Base-by-base conservation (phyloP, 805 yeast species). In the Lachancea sp. region DNA sequence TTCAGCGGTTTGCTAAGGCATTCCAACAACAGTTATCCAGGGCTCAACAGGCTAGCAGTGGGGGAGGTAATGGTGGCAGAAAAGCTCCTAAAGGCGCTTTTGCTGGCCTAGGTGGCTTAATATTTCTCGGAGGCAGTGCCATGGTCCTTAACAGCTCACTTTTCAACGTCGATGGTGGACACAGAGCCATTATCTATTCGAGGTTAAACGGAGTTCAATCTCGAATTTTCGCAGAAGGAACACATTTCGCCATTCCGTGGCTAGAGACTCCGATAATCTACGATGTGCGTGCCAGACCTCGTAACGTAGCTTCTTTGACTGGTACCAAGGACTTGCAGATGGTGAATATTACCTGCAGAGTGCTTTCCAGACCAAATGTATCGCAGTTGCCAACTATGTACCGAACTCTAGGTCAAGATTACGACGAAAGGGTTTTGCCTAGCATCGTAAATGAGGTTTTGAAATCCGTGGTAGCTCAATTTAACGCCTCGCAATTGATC, bases 331-430 rank as follows among this genome's bases (percentile, higher is more conserved):
- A 92, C 67, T 74, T 92, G 60, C 98, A 92, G 70, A 92, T 92
- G 98, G 98, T 92, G 36, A 92, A 88, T 65, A 90, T 92, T 59
- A 90, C 97, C n/a, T 92, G 98, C 65, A 82, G 98, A 70, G 98
- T 92, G 19, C 75, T 92, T 54, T 83, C 94, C 41, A 80, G 89
- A 62, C 98, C 98, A 0, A 82, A 83, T 42, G 74, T 87, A 21
- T 63, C 65, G 38, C 78, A 87, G 38, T 72, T 92, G 51, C 96
- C 97, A 19, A 72, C 71, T 9, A 85, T 92, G 50, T 92, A 77
- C 69, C 80, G 97, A 60, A 92, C 98, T 2, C 71, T 92, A 52
- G 98, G 98, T 38, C 73, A 72, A 40, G 97, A 92, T 63, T 92
- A 90, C 65, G 98, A 92, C 61, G 98, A 92, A 69, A 80, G 96